Percentiles rank a stretch among this genome's conserved stretches.
These are phyloP conservation scores for Pachysandra terminalis DNA, from an alignment of 164 flowering plant genomes.

Conservation along the genomic window DNA sequence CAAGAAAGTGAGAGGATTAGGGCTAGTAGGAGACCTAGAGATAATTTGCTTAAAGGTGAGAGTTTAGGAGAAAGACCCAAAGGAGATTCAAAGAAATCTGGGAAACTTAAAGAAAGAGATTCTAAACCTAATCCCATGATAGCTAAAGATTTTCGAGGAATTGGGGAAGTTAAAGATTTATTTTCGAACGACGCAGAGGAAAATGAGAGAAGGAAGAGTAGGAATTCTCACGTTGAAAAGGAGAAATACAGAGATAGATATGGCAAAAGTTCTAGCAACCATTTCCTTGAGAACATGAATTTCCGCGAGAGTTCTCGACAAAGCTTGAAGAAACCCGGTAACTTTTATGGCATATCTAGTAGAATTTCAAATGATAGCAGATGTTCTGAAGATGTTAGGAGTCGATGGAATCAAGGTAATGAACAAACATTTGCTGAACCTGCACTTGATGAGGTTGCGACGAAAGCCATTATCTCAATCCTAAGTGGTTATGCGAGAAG, in stretches of 20 bases:
- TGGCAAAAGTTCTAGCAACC: constrained; percentile 14
- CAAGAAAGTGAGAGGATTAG: constrained; percentile 18
- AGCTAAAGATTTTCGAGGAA: too few species aligned
- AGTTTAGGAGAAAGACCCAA: constrained; percentile 10
- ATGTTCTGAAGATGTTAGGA: constrained; percentile 19
- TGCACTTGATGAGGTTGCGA: constrained; percentile 69
- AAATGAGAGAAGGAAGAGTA: constrained; percentile 14
- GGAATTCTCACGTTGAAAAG: constrained; percentile 11
- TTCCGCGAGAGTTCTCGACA: constrained; percentile 13
- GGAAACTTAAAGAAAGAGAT: constrained; percentile 17
- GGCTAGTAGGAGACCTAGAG: constrained; percentile 22
- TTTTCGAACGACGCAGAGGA: constrained; percentile 25
- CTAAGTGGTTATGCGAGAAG: constrained; percentile 40
- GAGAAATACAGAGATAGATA: constrained; percentile 15
- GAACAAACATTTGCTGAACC: constrained; percentile 24
- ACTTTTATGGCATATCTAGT: constrained; percentile 13
- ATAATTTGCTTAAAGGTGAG: constrained; percentile 17
- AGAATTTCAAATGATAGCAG: constrained; percentile 23
- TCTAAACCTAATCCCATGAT: neutral
- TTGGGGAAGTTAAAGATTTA: constrained; percentile 27
- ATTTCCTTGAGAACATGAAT: constrained; percentile 10
- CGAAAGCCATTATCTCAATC: constrained; percentile 63
- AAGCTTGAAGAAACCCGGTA: constrained; percentile 17
- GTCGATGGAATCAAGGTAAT: constrained; percentile 15
- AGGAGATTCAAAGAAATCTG: constrained; percentile 14